These are phyloP conservation scores for Fusarium virguliforme DNA, from an alignment of 2,329 filamentous ascomycete genomes.

Conservation along the genomic window DNA sequence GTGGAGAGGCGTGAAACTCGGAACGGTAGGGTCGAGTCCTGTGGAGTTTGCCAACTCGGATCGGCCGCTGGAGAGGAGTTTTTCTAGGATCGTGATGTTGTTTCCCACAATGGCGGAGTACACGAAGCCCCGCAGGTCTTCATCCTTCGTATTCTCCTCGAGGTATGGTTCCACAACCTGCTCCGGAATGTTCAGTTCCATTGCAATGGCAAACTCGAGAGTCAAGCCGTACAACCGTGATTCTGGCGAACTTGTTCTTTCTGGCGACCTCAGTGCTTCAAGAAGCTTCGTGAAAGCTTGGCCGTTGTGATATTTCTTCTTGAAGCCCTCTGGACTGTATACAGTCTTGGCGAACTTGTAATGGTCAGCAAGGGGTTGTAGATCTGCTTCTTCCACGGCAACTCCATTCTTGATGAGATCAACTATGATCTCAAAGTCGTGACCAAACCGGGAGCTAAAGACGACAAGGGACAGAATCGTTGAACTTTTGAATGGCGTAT, in stretches of 20 bases:
- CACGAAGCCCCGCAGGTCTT: background rate
- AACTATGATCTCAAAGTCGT: background rate
- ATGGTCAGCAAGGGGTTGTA: background rate
- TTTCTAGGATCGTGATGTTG: background rate
- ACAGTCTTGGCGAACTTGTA: background rate
- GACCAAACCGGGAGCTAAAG: background rate
- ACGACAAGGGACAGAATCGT: background rate
- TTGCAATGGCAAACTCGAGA: background rate
- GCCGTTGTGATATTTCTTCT: background rate
- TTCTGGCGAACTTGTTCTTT: background rate
- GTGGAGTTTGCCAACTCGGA: background rate
- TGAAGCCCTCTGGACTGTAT: background rate
- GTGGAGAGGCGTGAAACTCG: background rate
- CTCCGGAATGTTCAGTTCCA: background rate
- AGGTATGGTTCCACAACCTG: background rate
- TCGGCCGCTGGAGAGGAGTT: background rate
- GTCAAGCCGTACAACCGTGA: background rate
- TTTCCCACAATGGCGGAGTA: background rate
- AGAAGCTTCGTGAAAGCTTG: background rate
- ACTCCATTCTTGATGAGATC: background rate
- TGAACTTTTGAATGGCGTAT: background rate
- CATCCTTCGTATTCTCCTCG: background rate
- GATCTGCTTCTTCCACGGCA: background rate
- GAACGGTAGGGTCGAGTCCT: background rate
- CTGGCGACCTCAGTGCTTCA: background rate